A percentile compares a stretch with the other conserved stretches of the same genome.
Evolutionary conservation across 352 stramenopile genomes (phyloP).

Genomic region (Pythium aristosporum): DNA sequence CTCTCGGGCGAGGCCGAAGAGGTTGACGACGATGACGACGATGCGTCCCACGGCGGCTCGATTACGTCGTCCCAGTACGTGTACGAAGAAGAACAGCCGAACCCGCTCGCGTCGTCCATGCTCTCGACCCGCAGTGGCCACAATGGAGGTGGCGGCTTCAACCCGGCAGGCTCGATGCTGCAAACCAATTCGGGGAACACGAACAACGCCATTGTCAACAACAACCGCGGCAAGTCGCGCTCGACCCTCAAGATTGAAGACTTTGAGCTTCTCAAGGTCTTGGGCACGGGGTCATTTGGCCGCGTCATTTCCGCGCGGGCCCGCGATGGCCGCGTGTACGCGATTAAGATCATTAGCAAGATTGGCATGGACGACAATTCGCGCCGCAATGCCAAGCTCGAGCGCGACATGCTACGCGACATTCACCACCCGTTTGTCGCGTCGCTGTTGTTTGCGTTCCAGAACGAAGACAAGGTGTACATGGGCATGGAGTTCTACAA

Average conservation of each 20-base stretch:
- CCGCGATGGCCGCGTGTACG: slow-evolving; percentile 70
- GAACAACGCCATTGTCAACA: slow-evolving; percentile 20
- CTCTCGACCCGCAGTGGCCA: slow-evolving; percentile 9
- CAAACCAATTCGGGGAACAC: slow-evolving; percentile 7
- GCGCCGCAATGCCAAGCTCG: slow-evolving; percentile 84
- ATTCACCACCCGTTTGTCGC: slow-evolving; percentile 97
- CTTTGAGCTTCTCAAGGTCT: slow-evolving; percentile 85
- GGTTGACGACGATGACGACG: slow-evolving; percentile 68
- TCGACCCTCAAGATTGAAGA: slow-evolving; percentile 83
- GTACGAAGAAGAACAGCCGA: slow-evolving; percentile 49
- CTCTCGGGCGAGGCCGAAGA: slow-evolving; percentile 76
- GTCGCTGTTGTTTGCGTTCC: slow-evolving; percentile 96
- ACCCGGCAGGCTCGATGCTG: neutral
- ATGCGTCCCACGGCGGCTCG: slow-evolving; percentile 47
- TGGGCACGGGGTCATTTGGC: slow-evolving; percentile 83
- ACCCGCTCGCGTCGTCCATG: slow-evolving; percentile 29
- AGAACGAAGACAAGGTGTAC: slow-evolving; percentile 98
- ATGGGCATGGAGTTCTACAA: slow-evolving; percentile 99
- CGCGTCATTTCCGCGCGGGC: slow-evolving; percentile 78
- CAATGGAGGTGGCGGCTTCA: neutral
- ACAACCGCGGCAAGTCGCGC: slow-evolving; percentile 66
- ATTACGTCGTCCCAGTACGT: slow-evolving; percentile 54
- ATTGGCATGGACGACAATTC: slow-evolving; percentile 86
- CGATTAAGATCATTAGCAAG: slow-evolving; percentile 90
- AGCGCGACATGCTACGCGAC: slow-evolving; percentile 94